Percentiles rank a stretch among this genome's conserved stretches.
Evolutionary conservation across 208 protist species (phyloP).

Genomic region (Balamuthia mandrillaris): DNA sequence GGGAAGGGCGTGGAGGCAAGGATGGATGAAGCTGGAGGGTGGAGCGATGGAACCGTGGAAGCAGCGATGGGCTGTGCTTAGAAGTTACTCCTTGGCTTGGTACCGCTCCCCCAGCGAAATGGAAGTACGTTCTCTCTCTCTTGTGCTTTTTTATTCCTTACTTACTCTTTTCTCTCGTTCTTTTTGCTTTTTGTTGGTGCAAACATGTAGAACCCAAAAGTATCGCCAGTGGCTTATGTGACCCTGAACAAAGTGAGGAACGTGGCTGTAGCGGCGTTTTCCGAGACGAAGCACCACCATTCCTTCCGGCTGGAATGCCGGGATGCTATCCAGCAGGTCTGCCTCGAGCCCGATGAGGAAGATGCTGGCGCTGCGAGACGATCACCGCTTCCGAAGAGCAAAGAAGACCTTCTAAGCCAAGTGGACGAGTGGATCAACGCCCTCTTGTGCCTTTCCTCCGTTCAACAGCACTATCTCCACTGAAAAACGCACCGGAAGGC

Average conservation of each 20-base stretch:
- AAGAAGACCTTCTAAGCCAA: not conserved
- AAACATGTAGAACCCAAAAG: not conserved
- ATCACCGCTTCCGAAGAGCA: not conserved
- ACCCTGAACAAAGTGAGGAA: not conserved
- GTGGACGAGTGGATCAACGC: slow-evolving; percentile 12
- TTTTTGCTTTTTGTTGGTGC: not conserved
- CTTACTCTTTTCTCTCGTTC: not conserved
- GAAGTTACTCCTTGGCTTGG: slow-evolving; percentile 18
- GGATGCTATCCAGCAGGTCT: not conserved
- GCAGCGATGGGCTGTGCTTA: not conserved
- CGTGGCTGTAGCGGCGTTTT: not conserved
- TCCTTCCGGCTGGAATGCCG: not conserved
- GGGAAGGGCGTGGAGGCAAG: slow-evolving; percentile 24
- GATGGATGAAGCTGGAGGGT: slow-evolving; percentile 25
- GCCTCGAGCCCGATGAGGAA: not conserved
- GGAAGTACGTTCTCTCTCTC: not conserved
- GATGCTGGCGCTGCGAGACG: not conserved
- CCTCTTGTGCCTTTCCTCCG: slow-evolving; percentile 1
- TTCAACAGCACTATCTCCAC: slow-evolving; percentile 7
- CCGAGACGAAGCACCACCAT: not conserved
- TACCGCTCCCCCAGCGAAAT: slow-evolving; percentile 10
- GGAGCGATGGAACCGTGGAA: not conserved
- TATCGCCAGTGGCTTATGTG: not conserved
- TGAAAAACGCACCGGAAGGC: no score
- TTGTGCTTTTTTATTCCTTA: not conserved